Percentiles rank a stretch among this genome's conserved stretches.
Conservation (phyloP, 805 yeast species). For the Torulaspora gathmanii region DNA sequence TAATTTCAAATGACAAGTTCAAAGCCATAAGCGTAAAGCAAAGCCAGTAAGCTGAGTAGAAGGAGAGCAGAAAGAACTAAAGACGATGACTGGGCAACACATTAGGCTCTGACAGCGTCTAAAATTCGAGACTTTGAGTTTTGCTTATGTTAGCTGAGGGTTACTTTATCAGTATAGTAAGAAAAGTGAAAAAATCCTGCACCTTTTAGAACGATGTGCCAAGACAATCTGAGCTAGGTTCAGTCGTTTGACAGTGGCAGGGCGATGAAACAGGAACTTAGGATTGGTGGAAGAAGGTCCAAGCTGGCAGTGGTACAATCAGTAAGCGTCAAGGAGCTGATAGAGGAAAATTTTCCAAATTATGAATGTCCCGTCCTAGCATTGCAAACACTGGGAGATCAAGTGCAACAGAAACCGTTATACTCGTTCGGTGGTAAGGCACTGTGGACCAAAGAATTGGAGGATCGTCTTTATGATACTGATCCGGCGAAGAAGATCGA, state of each 20-base stretch:
- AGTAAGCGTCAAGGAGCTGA: slow-evolving; percentile 59
- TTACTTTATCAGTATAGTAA: background rate
- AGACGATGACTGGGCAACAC: no score
- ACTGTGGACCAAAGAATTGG: slow-evolving; percentile 93
- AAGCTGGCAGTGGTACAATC: slow-evolving; percentile 83
- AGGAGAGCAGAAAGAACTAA: no score
- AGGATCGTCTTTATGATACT: slow-evolving; percentile 61
- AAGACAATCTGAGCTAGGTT: background rate
- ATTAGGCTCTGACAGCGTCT: no score
- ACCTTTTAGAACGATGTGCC: background rate
- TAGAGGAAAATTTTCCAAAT: slow-evolving; percentile 58
- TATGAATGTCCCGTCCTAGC: slow-evolving; percentile 72
- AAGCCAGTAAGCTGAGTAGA: no score
- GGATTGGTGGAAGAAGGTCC: slow-evolving; percentile 87
- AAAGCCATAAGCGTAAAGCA: no score
- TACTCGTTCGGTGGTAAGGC: slow-evolving; percentile 96
- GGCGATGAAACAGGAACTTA: slow-evolving; percentile 27
- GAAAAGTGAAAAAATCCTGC: slow-evolving; percentile 3
- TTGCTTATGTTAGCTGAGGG: background rate
- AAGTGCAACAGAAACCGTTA: slow-evolving; percentile 75
- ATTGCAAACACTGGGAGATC: slow-evolving; percentile 84
- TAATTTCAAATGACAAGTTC: no score
- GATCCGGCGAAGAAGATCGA: slow-evolving; percentile 69
- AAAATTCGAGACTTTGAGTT: background rate
- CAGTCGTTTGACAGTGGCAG: background rate